Evolutionary conservation across 2,329 filamentous ascomycete genomes (phyloP).

Genomic region (Blastomyces emzantsi): DNA sequence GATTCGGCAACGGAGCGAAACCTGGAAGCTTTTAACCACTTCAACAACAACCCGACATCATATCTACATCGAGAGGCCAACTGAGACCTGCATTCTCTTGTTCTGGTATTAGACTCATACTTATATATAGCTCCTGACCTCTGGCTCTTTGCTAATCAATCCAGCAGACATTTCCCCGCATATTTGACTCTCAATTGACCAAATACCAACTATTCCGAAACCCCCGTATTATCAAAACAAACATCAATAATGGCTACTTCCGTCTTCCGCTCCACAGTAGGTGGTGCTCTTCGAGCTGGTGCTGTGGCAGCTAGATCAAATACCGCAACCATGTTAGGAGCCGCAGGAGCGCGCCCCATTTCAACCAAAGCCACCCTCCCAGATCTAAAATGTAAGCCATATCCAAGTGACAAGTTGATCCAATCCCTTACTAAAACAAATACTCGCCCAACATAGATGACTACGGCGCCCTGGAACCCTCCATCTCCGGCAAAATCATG

Average conservation of each 20-base stretch:
- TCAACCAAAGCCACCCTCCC: conserved; percentile 89
- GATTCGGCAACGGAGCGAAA: neutral
- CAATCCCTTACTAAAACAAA: neutral
- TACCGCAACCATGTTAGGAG: conserved; percentile 50
- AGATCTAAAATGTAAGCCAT: conserved; percentile 62
- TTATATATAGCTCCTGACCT: neutral
- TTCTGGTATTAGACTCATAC: neutral
- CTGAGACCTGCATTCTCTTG: neutral
- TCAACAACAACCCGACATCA: neutral
- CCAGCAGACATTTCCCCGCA: neutral
- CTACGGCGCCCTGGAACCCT: conserved; percentile 84
- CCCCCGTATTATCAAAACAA: conserved; percentile 12
- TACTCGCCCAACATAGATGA: conserved; percentile 54
- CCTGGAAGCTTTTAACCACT: neutral
- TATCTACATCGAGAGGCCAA: neutral
- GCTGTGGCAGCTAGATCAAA: conserved; percentile 44
- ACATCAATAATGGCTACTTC: conserved; percentile 57
- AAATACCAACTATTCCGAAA: neutral
- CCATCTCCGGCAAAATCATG: conserved; percentile 87
- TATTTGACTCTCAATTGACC: neutral
- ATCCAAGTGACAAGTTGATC: neutral
- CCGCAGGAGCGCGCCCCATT: conserved; percentile 66
- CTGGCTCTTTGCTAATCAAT: neutral
- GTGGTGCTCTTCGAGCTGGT: conserved; percentile 61
- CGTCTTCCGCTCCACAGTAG: conserved; percentile 63